phyloP scores from a whole-genome alignment of 306 rosid species.

The Sicyos edulis region DNA sequence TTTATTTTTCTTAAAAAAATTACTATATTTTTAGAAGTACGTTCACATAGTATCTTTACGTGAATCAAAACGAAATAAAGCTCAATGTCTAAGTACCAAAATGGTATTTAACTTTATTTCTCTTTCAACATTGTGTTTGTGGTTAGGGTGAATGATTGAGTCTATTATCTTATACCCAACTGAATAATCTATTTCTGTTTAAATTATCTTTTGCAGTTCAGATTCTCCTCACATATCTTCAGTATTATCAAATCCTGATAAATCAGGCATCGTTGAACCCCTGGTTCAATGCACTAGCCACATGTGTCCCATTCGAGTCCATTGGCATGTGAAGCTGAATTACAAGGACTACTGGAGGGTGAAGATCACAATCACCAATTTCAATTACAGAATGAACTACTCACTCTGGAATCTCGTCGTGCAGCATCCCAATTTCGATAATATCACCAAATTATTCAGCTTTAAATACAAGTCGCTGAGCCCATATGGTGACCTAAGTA shows the following conservation, averaged over 20 bases:
- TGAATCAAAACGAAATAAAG: no score
- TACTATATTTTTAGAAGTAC: no score
- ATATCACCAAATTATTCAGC: slow-evolving; percentile 80
- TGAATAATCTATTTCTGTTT: slow-evolving; percentile 13
- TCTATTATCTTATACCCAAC: background rate
- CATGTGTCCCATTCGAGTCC: slow-evolving; percentile 93
- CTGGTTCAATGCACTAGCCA: slow-evolving; percentile 87
- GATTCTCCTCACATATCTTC: slow-evolving; percentile 65
- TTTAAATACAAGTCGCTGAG: slow-evolving; percentile 71
- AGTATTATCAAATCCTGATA: slow-evolving; percentile 53
- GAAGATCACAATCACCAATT: slow-evolving; percentile 84
- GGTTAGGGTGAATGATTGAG: slow-evolving; percentile 3
- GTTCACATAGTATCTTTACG: no score
- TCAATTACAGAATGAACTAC: slow-evolving; percentile 94
- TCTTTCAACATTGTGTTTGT: slow-evolving; percentile 13
- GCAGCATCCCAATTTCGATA: slow-evolving; percentile 94
- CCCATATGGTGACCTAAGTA: slow-evolving; percentile 90
- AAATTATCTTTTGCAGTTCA: slow-evolving; percentile 40
- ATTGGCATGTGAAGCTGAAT: slow-evolving; percentile 96
- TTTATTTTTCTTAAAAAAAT: no score
- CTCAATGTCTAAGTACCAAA: no score
- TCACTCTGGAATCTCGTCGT: slow-evolving; percentile 89
- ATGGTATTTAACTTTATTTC: no score
- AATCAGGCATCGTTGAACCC: slow-evolving; percentile 46
- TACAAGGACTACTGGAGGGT: slow-evolving; percentile 98